A percentile compares a stretch with the other conserved stretches of the same genome.
These are phyloP conservation scores for Solanum paucissectum DNA, from an alignment of 257 asterid species.

Conservation along the genomic window DNA sequence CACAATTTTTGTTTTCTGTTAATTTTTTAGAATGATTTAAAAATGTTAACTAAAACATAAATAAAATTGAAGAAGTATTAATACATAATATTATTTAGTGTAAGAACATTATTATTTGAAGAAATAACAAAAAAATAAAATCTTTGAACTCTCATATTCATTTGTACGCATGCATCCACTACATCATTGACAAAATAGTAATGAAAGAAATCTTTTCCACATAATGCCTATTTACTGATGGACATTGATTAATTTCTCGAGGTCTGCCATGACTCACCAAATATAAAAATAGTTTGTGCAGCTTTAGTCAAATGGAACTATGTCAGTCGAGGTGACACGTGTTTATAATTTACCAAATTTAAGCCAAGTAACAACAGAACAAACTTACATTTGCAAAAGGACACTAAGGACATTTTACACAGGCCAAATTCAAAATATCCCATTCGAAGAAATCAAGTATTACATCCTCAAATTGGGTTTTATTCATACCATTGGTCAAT, in stretches of 20 bases:
- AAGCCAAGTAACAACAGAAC: not conserved
- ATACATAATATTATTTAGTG: not conserved
- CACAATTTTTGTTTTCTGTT: not conserved
- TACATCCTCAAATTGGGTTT: not conserved
- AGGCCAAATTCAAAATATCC: not conserved
- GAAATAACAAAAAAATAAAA: too few species aligned
- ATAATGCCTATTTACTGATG: not conserved
- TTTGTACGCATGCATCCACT: too few species aligned
- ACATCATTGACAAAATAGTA: too few species aligned
- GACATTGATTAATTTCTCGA: not conserved
- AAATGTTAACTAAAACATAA: not conserved
- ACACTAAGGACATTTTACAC: not conserved
- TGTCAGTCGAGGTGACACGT: not conserved
- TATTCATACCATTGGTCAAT: not conserved
- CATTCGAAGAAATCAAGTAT: not conserved
- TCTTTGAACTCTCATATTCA: too few species aligned
- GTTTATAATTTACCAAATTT: not conserved
- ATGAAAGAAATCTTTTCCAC: too few species aligned
- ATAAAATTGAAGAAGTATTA: not conserved
- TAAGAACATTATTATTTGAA: not conserved
- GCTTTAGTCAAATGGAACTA: not conserved
- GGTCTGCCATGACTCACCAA: not conserved
- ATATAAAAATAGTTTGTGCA: not conserved
- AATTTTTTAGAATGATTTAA: not conserved
- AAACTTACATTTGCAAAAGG: not conserved